Evolutionary conservation across 768 basidiomycete genomes (phyloP).

Genomic region (Chalciporus sphaerocephalus): DNA sequence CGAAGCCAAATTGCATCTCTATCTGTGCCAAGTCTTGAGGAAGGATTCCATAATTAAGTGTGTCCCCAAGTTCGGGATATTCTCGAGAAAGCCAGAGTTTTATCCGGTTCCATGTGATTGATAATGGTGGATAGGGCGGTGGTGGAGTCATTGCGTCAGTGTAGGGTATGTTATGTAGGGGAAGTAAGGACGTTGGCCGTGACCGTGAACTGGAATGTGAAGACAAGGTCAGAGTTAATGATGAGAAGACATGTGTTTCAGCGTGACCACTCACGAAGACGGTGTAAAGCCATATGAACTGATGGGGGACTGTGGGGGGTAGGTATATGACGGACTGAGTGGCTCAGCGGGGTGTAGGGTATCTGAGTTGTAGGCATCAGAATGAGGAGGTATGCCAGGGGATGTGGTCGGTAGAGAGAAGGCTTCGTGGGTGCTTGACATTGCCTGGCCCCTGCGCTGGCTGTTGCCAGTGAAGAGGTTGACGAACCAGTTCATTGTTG

Average conservation of each 20-base stretch:
- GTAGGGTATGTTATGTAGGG: slow-evolving; percentile 56
- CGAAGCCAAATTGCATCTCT: slow-evolving; percentile 79
- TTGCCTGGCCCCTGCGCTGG: slow-evolving; percentile 58
- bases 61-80: slow-evolving; percentile 94
- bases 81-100: slow-evolving; percentile 76
- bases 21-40: slow-evolving; percentile 75
- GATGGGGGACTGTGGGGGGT: slow-evolving; percentile 62
- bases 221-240: slow-evolving; percentile 2
- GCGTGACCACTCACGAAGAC: slow-evolving; percentile 43
- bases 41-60: slow-evolving; percentile 87
- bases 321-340: slow-evolving; percentile 59
- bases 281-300: slow-evolving; percentile 58
- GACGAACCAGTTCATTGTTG: slow-evolving; percentile 68
- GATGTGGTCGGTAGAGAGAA: slow-evolving; percentile 81
- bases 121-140: slow-evolving; percentile 68
- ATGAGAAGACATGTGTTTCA: slow-evolving; percentile 7
- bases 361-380: slow-evolving; percentile 58
- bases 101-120: slow-evolving; percentile 79
- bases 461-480: slow-evolving; percentile 57
- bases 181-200: slow-evolving; percentile 56
- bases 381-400: slow-evolving; percentile 49
- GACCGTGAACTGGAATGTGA: slow-evolving; percentile 36
- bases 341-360: slow-evolving; percentile 48
- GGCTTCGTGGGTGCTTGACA: slow-evolving; percentile 80
- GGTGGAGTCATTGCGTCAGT: slow-evolving; percentile 36